Base-by-base conservation (phyloP, 2,329 filamentous ascomycete species). In the Aspergillus transmontanensis region DNA sequence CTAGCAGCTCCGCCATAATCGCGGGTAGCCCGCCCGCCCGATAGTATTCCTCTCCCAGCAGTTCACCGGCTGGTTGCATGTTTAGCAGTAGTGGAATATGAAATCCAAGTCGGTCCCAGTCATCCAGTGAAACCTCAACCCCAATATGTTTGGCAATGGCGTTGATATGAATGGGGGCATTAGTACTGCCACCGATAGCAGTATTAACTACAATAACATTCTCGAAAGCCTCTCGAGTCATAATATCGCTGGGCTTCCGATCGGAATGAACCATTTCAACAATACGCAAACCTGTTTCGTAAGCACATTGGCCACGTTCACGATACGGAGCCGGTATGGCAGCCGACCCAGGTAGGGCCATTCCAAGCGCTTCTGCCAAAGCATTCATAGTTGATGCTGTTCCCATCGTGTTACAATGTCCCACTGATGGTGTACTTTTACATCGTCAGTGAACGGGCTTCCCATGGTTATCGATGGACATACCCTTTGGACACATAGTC, bases 111-210 rank as follows among this genome's bases (percentile, higher is more conserved):
- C 68, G 70, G 68, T 86, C 84, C 83, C 84, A 86, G 69, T 86
- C 84, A 64, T 86, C 81, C 36, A 85, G 71, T 14, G 80, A 76
- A 0, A 87, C 71, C 1, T 79, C 71, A 1, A 87, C 80, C 1
- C 83, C 84, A 12, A 85, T 80, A 59, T 86, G 84, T 63, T 82
- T 83, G 2, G 85, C 84, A 26, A 86, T 80, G 11, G 84, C 85
- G 45, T 81, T 83, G 55, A 86, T 73, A 69, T 86, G 85, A 56
- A 87, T 85, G 0, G 84, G 84, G 0, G 84, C 84, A 64, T 87
- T 87, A 4, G 84, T 86, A 65, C 82, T 85, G 16, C 85, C 85
- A 30, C 85, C 85, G 59, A 86, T 85, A 23, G 84, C 84, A 1
- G 83, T 84, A 64, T 85, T 86, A 48, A 79, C 80, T 6, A 82